Evolutionary conservation across 305 asterid species (phyloP).

Genomic region (Ajuga reptans): DNA sequence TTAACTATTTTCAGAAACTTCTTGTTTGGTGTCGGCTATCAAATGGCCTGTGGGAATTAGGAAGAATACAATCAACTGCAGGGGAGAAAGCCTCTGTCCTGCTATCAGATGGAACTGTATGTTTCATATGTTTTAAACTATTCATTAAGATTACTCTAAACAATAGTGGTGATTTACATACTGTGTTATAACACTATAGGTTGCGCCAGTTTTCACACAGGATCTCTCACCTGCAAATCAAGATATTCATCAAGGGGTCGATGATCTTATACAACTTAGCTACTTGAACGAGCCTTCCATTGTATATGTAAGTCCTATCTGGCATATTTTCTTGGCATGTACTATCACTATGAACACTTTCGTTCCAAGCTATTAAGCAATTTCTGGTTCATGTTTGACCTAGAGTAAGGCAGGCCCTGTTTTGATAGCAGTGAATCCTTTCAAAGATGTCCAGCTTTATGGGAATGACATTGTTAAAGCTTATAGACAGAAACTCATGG

Average conservation of each 20-base stretch:
- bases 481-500: conserved; percentile 56
- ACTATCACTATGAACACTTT: background rate
- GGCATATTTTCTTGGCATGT: conserved; percentile 6
- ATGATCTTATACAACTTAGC: conserved; percentile 82
- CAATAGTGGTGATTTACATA: conserved; percentile 18
- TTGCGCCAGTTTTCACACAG: conserved; percentile 44
- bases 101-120: conserved; percentile 57
- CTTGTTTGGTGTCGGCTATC: conserved; percentile 64
- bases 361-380: conserved; percentile 20
- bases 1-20: conserved; percentile 49
- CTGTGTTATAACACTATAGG: conserved; percentile 37
- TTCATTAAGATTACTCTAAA: background rate
- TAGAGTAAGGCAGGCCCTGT: conserved; percentile 94
- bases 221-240: conserved; percentile 90
- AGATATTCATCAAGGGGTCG: conserved; percentile 78
- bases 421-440: conserved; percentile 80
- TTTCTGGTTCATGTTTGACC: conserved; percentile 18
- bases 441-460: conserved; percentile 56
- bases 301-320: conserved; percentile 61
- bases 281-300: conserved; percentile 86
- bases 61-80: conserved; percentile 58
- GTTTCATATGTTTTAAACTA: background rate
- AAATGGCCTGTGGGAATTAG: conserved; percentile 53
- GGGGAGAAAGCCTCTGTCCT: conserved; percentile 54
- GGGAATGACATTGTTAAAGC: conserved; percentile 56